Evolutionary conservation across 2,329 filamentous ascomycete genomes (phyloP).

Genomic region (Pyricularia pennisetigena): DNA sequence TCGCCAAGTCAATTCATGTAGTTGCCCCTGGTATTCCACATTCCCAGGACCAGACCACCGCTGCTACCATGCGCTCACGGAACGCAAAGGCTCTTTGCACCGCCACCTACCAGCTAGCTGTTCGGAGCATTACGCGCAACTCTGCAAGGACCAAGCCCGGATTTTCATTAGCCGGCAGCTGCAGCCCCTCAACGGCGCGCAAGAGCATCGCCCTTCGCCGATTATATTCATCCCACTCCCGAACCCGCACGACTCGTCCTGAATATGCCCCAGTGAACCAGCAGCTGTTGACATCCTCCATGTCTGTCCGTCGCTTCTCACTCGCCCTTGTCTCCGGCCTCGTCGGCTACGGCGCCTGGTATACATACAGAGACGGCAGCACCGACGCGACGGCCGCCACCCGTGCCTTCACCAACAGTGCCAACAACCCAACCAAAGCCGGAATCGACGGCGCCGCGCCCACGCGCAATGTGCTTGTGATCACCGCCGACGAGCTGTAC

Average conservation of each 20-base stretch:
- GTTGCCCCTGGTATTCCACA: not conserved
- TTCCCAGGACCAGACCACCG: slow-evolving; percentile 6
- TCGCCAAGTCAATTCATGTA: not conserved
- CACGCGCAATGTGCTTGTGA: slow-evolving; percentile 66
- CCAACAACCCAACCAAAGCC: not conserved
- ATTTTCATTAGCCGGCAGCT: slow-evolving; percentile 12
- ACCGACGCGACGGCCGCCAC: slow-evolving; percentile 1
- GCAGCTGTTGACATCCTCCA: slow-evolving; percentile 54
- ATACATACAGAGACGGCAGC: slow-evolving; percentile 49
- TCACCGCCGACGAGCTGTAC: slow-evolving; percentile 84
- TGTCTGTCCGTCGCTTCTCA: slow-evolving; percentile 63
- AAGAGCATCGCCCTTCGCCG: slow-evolving; percentile 27
- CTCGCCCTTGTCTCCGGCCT: slow-evolving; percentile 59
- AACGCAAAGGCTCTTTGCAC: slow-evolving; percentile 59
- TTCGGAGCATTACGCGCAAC: slow-evolving; percentile 45
- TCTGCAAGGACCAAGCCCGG: slow-evolving; percentile 29
- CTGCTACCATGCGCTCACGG: slow-evolving; percentile 61
- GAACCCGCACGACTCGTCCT: slow-evolving; percentile 17
- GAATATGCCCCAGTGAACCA: slow-evolving; percentile 23
- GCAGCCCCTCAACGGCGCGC: slow-evolving; percentile 4
- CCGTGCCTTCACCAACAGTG: slow-evolving; percentile 4
- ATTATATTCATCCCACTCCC: slow-evolving; percentile 22
- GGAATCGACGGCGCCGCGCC: slow-evolving; percentile 24
- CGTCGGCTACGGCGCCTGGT: slow-evolving; percentile 69
- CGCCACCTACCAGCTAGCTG: slow-evolving; percentile 48